phyloP scores from a whole-genome alignment of 345 rosid genomes.

The Hevea brasiliensis region DNA sequence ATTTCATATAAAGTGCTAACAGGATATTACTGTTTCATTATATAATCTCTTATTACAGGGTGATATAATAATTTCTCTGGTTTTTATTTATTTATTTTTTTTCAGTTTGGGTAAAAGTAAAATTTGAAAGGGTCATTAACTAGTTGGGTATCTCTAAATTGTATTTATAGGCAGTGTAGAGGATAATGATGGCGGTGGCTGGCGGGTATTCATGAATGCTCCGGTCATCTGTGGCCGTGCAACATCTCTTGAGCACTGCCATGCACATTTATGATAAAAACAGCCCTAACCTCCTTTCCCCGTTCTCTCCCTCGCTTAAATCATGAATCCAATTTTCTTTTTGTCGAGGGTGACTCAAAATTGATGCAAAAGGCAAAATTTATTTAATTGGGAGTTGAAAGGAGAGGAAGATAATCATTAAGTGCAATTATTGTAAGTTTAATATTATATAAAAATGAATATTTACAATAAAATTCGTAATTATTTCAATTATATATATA shows the following conservation, averaged over 20 bases:
- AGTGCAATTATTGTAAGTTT: too few relatives aligned
- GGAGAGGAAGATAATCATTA: too few relatives aligned
- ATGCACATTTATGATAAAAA: constrained; percentile 25
- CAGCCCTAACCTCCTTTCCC: neutral
- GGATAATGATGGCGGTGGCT: too few relatives aligned
- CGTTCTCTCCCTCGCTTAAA: constrained; percentile 7
- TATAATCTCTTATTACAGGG: too few relatives aligned
- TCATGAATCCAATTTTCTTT: constrained; percentile 20
- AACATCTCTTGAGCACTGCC: constrained; percentile 36
- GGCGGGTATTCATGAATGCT: constrained; percentile 44
- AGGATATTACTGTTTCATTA: too few relatives aligned
- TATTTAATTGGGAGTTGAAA: too few relatives aligned
- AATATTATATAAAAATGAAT: too few relatives aligned
- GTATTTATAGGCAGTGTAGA: constrained; percentile 32
- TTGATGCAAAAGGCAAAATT: constrained; percentile 21
- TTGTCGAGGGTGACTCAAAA: constrained; percentile 7
- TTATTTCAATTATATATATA: too few relatives aligned
- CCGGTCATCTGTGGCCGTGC: constrained; percentile 34
- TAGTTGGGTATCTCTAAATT: constrained; percentile 38
- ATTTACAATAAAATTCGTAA: too few relatives aligned
- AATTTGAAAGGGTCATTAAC: neutral
- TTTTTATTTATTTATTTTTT: too few relatives aligned
- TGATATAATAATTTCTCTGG: too few relatives aligned
- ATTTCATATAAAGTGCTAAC: too few relatives aligned
- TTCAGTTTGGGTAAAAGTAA: constrained; percentile 12